Conservation (phyloP, 2,329 filamentous ascomycete genomes). For the Penicillium digitatum region DNA sequence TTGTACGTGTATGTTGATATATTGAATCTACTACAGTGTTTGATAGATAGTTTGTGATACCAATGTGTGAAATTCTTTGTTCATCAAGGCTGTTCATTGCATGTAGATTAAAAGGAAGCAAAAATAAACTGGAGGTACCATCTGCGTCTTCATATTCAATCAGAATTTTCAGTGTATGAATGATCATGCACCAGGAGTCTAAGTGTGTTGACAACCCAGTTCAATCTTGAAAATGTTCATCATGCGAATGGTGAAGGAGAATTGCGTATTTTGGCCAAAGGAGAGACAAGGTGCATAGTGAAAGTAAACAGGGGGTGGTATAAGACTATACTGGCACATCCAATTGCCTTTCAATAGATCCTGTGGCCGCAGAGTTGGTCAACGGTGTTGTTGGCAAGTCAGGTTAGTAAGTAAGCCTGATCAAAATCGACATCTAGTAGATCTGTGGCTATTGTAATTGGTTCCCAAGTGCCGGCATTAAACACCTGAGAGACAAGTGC, state of each 20-base stretch:
- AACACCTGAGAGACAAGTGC: neutral
- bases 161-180: slow-evolving; percentile 43
- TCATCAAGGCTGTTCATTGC: neutral
- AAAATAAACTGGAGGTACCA: neutral
- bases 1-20: neutral
- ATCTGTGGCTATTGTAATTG: neutral
- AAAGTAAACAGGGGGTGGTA: too few species aligned
- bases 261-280: neutral
- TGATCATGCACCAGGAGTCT: slow-evolving; percentile 33
- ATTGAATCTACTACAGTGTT: neutral
- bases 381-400: neutral
- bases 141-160: slow-evolving; percentile 25
- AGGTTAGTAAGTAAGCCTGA: neutral
- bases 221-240: slow-evolving; percentile 35
- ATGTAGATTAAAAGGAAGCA: neutral
- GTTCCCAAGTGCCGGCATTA: neutral
- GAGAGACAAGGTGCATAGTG: neutral
- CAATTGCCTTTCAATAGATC: neutral
- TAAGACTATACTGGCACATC: neutral
- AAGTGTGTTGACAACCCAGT: slow-evolving; percentile 28
- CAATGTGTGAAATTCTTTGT: neutral
- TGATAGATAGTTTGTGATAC: neutral
- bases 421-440: neutral
- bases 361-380: neutral
- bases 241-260: slow-evolving; percentile 26